Base-by-base conservation (phyloP, 306 rosid genomes). In the Styphnolobium japonicum region DNA sequence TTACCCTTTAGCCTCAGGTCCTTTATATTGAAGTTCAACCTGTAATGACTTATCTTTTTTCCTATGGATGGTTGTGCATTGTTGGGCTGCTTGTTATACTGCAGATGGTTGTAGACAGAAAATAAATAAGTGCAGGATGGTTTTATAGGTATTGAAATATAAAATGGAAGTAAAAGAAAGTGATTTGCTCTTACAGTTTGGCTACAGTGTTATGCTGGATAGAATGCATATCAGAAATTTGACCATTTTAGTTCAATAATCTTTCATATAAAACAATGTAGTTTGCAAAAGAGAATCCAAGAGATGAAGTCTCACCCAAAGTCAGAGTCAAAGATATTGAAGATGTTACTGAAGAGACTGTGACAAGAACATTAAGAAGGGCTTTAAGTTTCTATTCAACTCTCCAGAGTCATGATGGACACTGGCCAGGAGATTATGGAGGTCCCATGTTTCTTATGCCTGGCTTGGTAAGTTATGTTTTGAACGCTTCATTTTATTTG, bases 401-500 rank as follows among this genome's bases (percentile, higher is more conserved):
- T 21, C 42, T 93, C 23, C 98, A 93, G 83, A 80, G 90, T 78
- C 81, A 75, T 9, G 94, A 93, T 80, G 98, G 98, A 74, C 98
- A 93, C 79, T 93, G 98, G 98, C 82, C 98, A 0, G 98, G 98
- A 45, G 98, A 93, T 86, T 93, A 93, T 85, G 98, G 92, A 36
- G 98, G 98, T 62, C 98, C 98, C 9, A 93, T 93, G 98, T 93
- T 93, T 90, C 95, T 93, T 53, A 5, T 91, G 85, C 98, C 98
- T 65, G 98, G 98, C 64, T 83, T 93, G 91, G 98, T 93, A 79
- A 81, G 81, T 81, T 43, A 11, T 23, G 21, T 63, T 57, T 62
- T 70, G 33, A 77, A 66, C 11, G 49, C 21, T 80, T 53, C 11
- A 5, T 67, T 71, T 57, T 45, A n/a, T 81, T 19, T 58, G 53